A percentile compares a stretch with the other conserved stretches of the same genome.
phyloP scores from a whole-genome alignment of 345 rosid genomes.

The Populus nigra region DNA sequence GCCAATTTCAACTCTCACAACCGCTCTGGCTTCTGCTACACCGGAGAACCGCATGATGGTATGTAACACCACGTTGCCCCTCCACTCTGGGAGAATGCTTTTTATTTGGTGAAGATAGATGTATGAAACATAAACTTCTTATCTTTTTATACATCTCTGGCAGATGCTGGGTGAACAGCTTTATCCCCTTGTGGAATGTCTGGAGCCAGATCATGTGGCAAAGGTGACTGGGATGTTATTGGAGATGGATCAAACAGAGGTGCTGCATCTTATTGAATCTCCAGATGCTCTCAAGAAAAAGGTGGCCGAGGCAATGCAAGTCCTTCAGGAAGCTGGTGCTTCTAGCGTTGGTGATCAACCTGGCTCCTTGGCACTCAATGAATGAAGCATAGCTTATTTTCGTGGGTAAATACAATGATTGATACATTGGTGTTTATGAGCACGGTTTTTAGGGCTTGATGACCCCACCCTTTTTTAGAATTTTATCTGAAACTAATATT shows the following conservation, averaged over 20 bases:
- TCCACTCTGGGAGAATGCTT: neutral
- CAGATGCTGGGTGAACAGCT: conserved; percentile 81
- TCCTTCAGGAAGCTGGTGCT: conserved; percentile 40
- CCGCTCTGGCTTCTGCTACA: conserved; percentile 53
- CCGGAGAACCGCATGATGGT: conserved; percentile 31
- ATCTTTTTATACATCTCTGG: neutral
- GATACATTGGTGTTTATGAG: neutral
- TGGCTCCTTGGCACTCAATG: conserved; percentile 26
- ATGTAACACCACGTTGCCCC: neutral
- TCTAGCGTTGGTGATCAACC: conserved; percentile 38
- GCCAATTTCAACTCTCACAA: conserved; percentile 48
- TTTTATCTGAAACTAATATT: conserved; percentile 1
- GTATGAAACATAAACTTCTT: neutral
- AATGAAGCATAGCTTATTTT: conserved; percentile 10
- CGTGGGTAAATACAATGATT: neutral
- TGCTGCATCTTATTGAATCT: conserved; percentile 65
- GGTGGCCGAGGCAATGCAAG: conserved; percentile 67
- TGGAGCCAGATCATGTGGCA: conserved; percentile 50
- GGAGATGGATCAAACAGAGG: conserved; percentile 79
- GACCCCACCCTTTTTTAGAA: conserved; percentile 1
- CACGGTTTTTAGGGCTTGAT: conserved; percentile 15
- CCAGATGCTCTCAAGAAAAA: conserved; percentile 64
- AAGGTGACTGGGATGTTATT: conserved; percentile 79
- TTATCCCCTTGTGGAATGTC: conserved; percentile 57
- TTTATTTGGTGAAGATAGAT: neutral